These are phyloP conservation scores for Tolypocladium album DNA, from an alignment of 2,329 filamentous ascomycete species.

Conservation along the genomic window DNA sequence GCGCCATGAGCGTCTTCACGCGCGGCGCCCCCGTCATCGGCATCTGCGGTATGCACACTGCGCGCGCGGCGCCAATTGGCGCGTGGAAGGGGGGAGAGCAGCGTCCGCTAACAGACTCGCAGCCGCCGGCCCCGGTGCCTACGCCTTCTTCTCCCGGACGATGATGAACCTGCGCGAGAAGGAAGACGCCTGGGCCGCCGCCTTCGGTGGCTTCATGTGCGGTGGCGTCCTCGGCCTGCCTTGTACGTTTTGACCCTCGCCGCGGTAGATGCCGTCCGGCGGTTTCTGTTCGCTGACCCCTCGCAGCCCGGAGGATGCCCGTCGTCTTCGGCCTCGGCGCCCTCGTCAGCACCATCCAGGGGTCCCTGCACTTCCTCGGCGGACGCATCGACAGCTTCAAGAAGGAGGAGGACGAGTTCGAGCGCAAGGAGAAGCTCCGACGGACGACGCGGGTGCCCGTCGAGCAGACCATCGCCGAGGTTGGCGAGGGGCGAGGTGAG, in stretches of 20 bases:
- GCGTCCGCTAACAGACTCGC: constrained; percentile 20
- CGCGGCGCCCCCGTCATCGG: constrained; percentile 65
- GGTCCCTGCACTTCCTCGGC: constrained; percentile 58
- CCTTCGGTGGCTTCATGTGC: constrained; percentile 64
- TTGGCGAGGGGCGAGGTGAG: constrained; percentile 83
- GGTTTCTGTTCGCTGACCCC: not conserved
- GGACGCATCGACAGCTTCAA: constrained; percentile 43
- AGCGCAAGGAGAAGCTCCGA: constrained; percentile 63
- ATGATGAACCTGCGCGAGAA: constrained; percentile 78
- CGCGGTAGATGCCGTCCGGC: not conserved
- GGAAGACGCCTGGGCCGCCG: constrained; percentile 67
- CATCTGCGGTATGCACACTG: constrained; percentile 20
- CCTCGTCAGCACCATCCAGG: constrained; percentile 44
- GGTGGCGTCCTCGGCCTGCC: constrained; percentile 63
- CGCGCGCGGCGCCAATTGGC: not conserved
- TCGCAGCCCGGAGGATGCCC: constrained; percentile 44
- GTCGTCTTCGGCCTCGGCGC: constrained; percentile 58
- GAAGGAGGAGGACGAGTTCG: constrained; percentile 57
- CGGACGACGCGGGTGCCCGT: constrained; percentile 63
- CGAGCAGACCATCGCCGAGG: constrained; percentile 68
- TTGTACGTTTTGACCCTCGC: constrained; percentile 40
- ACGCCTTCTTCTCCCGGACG: constrained; percentile 65
- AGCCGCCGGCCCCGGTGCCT: constrained; percentile 52
- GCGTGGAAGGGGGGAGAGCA: not conserved
- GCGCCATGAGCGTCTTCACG: constrained; percentile 70